Evolutionary conservation across 768 basidiomycete genomes (phyloP).

Genomic region (Exidia glandulosa): DNA sequence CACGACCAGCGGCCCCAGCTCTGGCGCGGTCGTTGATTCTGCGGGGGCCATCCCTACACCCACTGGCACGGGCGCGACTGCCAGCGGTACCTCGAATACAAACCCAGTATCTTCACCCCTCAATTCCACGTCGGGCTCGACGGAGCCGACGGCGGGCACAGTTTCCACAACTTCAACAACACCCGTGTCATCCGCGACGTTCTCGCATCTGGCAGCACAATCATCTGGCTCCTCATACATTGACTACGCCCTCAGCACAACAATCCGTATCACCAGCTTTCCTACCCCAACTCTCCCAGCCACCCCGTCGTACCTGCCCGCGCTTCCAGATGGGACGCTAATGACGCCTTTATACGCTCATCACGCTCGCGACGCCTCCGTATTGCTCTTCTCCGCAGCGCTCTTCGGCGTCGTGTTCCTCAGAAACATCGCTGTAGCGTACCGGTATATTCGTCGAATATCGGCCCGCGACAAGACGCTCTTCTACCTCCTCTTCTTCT

Average conservation of each 20-base stretch:
- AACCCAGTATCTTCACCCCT: too few relatives aligned
- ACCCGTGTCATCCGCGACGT: too few relatives aligned
- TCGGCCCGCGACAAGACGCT: conserved; percentile 46
- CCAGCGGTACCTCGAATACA: too few relatives aligned
- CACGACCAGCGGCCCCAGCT: too few relatives aligned
- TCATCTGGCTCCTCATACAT: too few relatives aligned
- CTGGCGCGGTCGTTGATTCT: too few relatives aligned
- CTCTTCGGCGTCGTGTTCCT: conserved; percentile 40
- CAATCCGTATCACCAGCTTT: conserved; percentile 39
- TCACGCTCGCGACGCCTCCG: conserved; percentile 30
- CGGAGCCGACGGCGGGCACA: too few relatives aligned
- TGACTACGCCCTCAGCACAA: conserved; percentile 34
- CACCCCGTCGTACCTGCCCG: conserved; percentile 36
- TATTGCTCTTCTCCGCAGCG: conserved; percentile 37
- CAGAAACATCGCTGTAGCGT: conserved; percentile 39
- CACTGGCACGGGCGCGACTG: too few relatives aligned
- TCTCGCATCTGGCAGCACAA: too few relatives aligned
- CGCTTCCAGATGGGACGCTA: conserved; percentile 49
- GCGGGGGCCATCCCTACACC: too few relatives aligned
- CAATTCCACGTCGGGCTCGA: too few relatives aligned
- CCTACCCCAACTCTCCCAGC: conserved; percentile 30
- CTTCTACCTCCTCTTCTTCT: conserved; percentile 45
- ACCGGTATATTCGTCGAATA: conserved; percentile 41
- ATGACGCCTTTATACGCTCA: conserved; percentile 34
- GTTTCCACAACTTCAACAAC: too few relatives aligned